Evolutionary conservation across 352 stramenopile species (phyloP).

Genomic region (Phytophthora fragariaefolia): DNA sequence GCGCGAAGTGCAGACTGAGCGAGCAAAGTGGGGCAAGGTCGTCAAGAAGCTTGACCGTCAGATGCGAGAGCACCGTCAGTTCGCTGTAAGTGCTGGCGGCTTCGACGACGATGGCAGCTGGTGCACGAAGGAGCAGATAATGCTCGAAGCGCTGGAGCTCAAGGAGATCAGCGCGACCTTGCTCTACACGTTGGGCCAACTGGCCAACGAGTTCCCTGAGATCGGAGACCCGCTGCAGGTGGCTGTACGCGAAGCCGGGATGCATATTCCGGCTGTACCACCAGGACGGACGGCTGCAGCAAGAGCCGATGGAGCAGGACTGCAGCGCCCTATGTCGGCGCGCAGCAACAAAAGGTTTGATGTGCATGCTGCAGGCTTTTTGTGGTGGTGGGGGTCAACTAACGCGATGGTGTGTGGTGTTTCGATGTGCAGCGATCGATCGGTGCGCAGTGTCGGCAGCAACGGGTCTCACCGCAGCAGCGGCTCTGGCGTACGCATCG

Average conservation of each 20-base stretch:
- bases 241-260: conserved; percentile 73
- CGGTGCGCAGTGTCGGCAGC: conserved; percentile 57
- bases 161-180: conserved; percentile 89
- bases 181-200: conserved; percentile 92
- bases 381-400: conserved; percentile 9
- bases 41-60: conserved; percentile 76
- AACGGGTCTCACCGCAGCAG: conserved; percentile 59
- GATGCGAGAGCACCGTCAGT: conserved; percentile 66
- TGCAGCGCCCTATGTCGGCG: conserved; percentile 66
- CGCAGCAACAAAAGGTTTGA: conserved; percentile 75
- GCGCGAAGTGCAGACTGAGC: conserved; percentile 73
- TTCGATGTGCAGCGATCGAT: conserved; percentile 47
- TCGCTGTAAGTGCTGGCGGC: conserved; percentile 25
- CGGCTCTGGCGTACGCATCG: conserved; percentile 54
- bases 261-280: conserved; percentile 81
- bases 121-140: conserved; percentile 82
- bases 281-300: conserved; percentile 67
- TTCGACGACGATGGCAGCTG: conserved; percentile 32
- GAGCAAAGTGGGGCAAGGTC: conserved; percentile 73
- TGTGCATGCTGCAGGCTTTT: conserved; percentile 12
- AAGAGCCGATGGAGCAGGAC: conserved; percentile 40
- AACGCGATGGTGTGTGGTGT: conserved; percentile 9
- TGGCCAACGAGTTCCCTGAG: conserved; percentile 94
- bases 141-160: conserved; percentile 76
- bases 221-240: conserved; percentile 84